Evolutionary conservation across 1,284 basidiomycete species (phyloP), one percentile per base, ranked within the genome.

Genomic region (Anthracocystis panici-leucophaei): DNA sequence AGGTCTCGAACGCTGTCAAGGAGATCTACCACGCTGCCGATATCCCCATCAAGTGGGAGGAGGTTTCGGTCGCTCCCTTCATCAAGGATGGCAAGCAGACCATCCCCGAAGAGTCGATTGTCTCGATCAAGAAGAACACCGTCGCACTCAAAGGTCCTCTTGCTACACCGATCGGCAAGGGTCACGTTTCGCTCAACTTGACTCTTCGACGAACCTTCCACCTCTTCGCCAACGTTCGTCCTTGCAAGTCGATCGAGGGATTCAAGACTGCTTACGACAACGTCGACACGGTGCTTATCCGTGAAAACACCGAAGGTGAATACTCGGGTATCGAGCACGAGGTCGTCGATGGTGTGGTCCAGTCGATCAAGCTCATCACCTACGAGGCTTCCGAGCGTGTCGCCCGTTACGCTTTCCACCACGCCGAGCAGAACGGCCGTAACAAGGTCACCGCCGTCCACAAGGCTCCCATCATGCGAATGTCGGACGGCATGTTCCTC

Each of bases 381-480:
- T 96, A 95, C 91, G 93, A 98, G 76, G 97, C 97, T 25, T 98
- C 96, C 16, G 95, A 98, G 87, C 94, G 97, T 67, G 96, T 99
- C 61, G 96, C 97, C 52, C 92, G 95, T 65, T 99, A 99, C 86
- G 97, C 97, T 16, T 99, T 99, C 91, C 91, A 98, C 87, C 97
- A 98, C 85, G 97, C 97, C 38, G 90, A 92, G 84, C 89, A 92
- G 70, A 91, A 91, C 83, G 93, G 93, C 79, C 89, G 97, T 76
- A 92, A 92, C 86, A 91, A 93, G 81, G 97, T 99, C 73, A 99
- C 96, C 35, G 97, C 97, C 49, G 97, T 99, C 44, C 97, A 99
- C 89, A 99, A 99, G 89, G 97, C 97, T 44, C 97, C 97, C 86
- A 98, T 99, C 88, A 99, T 99, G 94, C 93, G 97, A 91, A 94